Evolutionary conservation across 2,329 filamentous ascomycete genomes (phyloP).

Genomic region (Beauveria sp.): DNA sequence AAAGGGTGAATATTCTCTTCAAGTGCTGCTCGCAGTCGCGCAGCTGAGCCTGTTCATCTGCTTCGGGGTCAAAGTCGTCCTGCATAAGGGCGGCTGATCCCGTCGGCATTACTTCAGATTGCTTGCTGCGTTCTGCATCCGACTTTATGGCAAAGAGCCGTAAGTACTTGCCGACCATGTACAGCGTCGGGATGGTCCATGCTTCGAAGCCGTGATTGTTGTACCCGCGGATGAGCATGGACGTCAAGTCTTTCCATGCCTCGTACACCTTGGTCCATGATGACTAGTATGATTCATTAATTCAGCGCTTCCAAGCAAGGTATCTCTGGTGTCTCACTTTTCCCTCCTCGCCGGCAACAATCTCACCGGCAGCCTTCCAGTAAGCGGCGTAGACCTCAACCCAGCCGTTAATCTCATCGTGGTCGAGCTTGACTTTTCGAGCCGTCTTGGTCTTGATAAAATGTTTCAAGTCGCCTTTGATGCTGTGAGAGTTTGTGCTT

Average conservation of each 20-base stretch:
- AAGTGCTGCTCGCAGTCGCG: conserved; percentile 87
- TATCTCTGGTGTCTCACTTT: conserved; percentile 21
- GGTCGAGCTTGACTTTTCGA: conserved; percentile 45
- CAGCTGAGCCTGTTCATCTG: conserved; percentile 73
- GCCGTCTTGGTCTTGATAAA: conserved; percentile 57
- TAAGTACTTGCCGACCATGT: conserved; percentile 78
- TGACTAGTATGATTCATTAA: conserved; percentile 26
- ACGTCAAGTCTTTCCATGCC: conserved; percentile 78
- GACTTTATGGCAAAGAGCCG: conserved; percentile 85
- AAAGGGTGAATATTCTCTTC: conserved; percentile 86
- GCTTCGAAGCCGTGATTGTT: conserved; percentile 67
- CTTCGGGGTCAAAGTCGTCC: conserved; percentile 74
- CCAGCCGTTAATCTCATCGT: conserved; percentile 73
- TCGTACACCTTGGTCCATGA: conserved; percentile 81
- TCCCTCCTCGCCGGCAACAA: conserved; percentile 47
- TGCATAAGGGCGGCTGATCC: conserved; percentile 46
- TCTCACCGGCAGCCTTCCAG: conserved; percentile 73
- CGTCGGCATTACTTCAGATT: conserved; percentile 25
- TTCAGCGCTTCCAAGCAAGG: background rate
- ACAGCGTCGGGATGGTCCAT: conserved; percentile 90
- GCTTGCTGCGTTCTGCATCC: conserved; percentile 57
- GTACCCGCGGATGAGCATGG: conserved; percentile 72
- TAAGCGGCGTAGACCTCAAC: conserved; percentile 74
- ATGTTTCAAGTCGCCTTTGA: conserved; percentile 64
- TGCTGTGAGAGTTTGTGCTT: conserved; percentile 58